phyloP scores from a whole-genome alignment of 129 eudicot species.

The Helianthus annuus region HanXRQr2.0-SUNRISE NC_035436.2:64187051-64187550 shows the following conservation, averaged over 20 bases:
- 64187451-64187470: constrained; percentile 79
- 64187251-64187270: constrained; percentile 61
- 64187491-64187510: constrained; percentile 92
- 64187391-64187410: constrained; percentile 93
- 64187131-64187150: not conserved
- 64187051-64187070: not conserved
- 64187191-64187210: constrained; percentile 31
- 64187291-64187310: not conserved
- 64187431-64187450: constrained; percentile 83
- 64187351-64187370: constrained; percentile 56
- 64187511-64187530: constrained; percentile 41
- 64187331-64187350: not conserved
- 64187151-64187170: not conserved
- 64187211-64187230: constrained; percentile 91
- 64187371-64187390: constrained; percentile 71
- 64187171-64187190: not conserved
- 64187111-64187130: not conserved
- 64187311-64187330: not conserved
- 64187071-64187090: not conserved
- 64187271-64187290: constrained; percentile 24
- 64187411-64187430: constrained; percentile 91
- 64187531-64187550: not conserved
- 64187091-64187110: not conserved
- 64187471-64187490: constrained; percentile 78
- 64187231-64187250: constrained; percentile 70